These are phyloP conservation scores for Coemansia sp. DNA, from an alignment of 192 early-diverging fungal genomes.

Conservation along the genomic window DNA sequence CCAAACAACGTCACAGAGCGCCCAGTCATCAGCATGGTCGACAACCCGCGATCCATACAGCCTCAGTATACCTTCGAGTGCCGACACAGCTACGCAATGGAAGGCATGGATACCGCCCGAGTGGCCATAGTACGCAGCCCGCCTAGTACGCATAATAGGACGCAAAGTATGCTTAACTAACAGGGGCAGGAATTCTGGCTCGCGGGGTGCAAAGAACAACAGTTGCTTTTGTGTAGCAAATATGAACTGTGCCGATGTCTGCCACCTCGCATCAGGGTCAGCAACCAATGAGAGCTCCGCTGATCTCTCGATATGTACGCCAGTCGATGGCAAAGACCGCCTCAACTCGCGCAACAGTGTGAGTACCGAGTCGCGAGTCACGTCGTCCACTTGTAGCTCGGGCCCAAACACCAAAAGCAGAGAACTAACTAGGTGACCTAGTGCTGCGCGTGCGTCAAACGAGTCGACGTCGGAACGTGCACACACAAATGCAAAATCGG, in stretches of 20 bases:
- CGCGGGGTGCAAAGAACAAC: constrained; percentile 25
- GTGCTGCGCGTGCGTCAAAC: constrained; percentile 58
- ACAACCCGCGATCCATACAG: constrained; percentile 31
- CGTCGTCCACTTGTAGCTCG: constrained; percentile 73
- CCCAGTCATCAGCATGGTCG: constrained; percentile 6
- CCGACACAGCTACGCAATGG: constrained; percentile 34
- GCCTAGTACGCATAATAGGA: constrained; percentile 29
- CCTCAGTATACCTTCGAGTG: constrained; percentile 39
- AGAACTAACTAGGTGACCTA: constrained; percentile 90
- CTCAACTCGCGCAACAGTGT: constrained; percentile 79
- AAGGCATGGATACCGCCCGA: constrained; percentile 14
- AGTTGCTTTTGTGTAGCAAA: constrained; percentile 46
- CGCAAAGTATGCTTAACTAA: constrained; percentile 23
- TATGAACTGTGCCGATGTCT: constrained; percentile 30
- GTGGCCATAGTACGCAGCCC: constrained; percentile 15
- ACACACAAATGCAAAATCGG: constrained; percentile 38
- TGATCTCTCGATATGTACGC: not conserved
- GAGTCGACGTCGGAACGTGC: constrained; percentile 63
- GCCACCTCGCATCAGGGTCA: constrained; percentile 49
- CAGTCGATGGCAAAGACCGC: constrained; percentile 58
- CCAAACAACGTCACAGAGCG: constrained; percentile 42
- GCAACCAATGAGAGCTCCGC: constrained; percentile 5
- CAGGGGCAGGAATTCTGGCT: constrained; percentile 12
- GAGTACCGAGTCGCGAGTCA: constrained; percentile 78
- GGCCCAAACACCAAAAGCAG: constrained; percentile 91